A percentile compares a stretch with the other conserved stretches of the same genome.
Evolutionary conservation across 2,329 filamentous ascomycete species (phyloP).

Genomic region (Lizonia empirigonia): DNA sequence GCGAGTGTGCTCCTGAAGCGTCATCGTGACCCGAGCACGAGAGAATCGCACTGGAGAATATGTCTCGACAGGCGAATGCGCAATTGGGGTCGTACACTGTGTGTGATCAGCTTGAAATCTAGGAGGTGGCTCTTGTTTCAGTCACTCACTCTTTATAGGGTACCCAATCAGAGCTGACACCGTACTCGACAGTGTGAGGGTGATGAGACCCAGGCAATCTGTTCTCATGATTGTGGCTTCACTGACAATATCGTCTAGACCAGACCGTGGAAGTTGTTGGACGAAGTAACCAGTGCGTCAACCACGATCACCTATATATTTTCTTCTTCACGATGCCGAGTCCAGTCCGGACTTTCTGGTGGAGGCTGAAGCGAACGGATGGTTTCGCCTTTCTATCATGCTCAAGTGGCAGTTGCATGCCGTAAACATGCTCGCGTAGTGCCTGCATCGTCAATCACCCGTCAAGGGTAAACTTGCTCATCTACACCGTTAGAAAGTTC

Average conservation of each 20-base stretch:
- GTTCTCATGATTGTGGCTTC: background rate
- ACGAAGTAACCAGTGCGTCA: background rate
- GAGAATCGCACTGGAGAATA: slow-evolving; percentile 22
- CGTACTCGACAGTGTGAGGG: background rate
- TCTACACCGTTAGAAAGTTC: background rate
- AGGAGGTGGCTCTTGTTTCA: background rate
- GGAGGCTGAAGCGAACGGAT: background rate
- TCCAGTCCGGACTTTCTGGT: background rate
- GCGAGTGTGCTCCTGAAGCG: slow-evolving; percentile 4
- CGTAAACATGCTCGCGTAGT: background rate
- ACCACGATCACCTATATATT: background rate
- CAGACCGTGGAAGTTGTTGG: background rate
- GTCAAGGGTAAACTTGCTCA: slow-evolving; percentile 5
- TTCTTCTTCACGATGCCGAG: background rate
- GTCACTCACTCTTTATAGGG: slow-evolving; percentile 5
- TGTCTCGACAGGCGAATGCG: slow-evolving; percentile 29
- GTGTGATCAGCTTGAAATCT: background rate
- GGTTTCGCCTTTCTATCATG: background rate
- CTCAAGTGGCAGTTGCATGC: slow-evolving; percentile 2
- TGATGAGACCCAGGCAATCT: background rate
- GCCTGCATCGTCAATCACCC: background rate
- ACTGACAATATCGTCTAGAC: background rate
- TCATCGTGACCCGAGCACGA: slow-evolving; percentile 22
- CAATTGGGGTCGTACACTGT: slow-evolving; percentile 21
- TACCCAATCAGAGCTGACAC: slow-evolving; percentile 10